Conservation (phyloP, 1,139 yeast genomes). For the Candida buenavistaensis region DNA sequence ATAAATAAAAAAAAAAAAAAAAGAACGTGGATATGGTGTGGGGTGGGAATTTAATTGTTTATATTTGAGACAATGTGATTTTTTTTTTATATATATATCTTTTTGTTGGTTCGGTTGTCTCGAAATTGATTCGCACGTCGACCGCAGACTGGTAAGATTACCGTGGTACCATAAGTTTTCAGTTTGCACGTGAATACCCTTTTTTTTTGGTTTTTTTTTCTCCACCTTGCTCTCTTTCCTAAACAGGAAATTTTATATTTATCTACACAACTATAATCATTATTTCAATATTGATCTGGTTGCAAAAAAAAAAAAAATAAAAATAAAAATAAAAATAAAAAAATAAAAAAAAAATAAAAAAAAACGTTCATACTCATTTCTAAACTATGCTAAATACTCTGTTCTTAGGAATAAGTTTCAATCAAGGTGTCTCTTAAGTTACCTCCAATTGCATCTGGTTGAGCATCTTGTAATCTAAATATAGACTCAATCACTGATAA, state of each 20-base stretch:
- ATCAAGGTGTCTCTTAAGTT: conserved; percentile 87
- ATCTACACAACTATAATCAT: too few species aligned
- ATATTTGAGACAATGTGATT: background rate
- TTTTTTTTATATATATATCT: background rate
- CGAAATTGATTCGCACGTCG: too few species aligned
- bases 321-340: background rate
- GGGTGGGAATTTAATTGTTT: too few species aligned
- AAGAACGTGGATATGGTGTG: background rate
- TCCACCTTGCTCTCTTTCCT: too few species aligned
- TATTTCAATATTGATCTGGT: too few species aligned
- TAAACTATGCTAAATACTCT: background rate
- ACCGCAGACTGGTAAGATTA: too few species aligned
- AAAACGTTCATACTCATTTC: background rate
- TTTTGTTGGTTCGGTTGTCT: too few species aligned
- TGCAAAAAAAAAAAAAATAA: too few species aligned
- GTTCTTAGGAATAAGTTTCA: conserved; percentile 66
- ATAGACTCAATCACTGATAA: conserved; percentile 94
- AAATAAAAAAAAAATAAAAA: conserved; percentile 1
- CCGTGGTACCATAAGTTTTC: too few species aligned
- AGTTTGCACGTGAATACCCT: too few species aligned
- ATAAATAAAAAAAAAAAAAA: background rate
- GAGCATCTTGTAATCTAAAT: conserved; percentile 87
- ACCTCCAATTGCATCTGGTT: conserved; percentile 80
- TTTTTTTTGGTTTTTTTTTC: too few species aligned
- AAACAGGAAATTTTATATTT: too few species aligned